These are phyloP conservation scores for Parachaetomium inaequale DNA, from an alignment of 495 filamentous ascomycete genomes.

Conservation along the genomic window DNA sequence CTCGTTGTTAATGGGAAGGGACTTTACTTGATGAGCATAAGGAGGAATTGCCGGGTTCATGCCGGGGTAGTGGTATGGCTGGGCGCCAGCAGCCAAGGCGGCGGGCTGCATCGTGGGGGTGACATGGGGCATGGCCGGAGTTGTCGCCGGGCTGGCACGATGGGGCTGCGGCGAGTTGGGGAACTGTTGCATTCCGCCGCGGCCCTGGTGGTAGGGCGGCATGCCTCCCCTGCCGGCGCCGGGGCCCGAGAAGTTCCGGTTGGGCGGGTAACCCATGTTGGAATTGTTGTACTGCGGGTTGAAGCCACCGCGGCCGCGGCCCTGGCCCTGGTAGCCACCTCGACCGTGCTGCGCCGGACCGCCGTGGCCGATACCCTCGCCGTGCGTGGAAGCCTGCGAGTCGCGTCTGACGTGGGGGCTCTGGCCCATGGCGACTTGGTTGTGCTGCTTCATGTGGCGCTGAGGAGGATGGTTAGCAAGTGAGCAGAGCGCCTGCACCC, in stretches of 20 bases:
- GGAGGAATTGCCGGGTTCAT: constrained; percentile 48
- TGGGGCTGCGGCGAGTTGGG: constrained; percentile 65
- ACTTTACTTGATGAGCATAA: constrained; percentile 56
- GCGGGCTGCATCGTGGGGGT: constrained; percentile 65
- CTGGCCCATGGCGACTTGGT: constrained; percentile 59
- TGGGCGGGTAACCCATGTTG: constrained; percentile 65
- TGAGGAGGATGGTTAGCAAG: constrained; percentile 37
- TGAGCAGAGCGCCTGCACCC: constrained; percentile 1
- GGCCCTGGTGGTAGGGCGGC: constrained; percentile 60
- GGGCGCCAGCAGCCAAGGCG: constrained; percentile 52
- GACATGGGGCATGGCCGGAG: constrained; percentile 59
- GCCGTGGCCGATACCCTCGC: constrained; percentile 65
- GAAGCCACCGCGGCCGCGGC: constrained; percentile 61
- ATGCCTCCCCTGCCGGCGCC: constrained; percentile 66
- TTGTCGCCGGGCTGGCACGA: constrained; percentile 64
- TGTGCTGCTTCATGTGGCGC: constrained; percentile 60
- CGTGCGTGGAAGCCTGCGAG: constrained; percentile 75
- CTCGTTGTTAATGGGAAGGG: constrained; percentile 48
- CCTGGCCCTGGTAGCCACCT: constrained; percentile 40
- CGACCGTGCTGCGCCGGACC: constrained; percentile 50
- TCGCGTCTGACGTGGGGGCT: constrained; percentile 73
- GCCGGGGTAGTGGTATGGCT: constrained; percentile 58
- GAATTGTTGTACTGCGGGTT: constrained; percentile 56
- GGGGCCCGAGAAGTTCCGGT: constrained; percentile 51
- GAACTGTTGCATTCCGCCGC: constrained; percentile 54